Evolutionary conservation across 1,284 basidiomycete species (phyloP).

Genomic region (Crepidotus sp.): DNA sequence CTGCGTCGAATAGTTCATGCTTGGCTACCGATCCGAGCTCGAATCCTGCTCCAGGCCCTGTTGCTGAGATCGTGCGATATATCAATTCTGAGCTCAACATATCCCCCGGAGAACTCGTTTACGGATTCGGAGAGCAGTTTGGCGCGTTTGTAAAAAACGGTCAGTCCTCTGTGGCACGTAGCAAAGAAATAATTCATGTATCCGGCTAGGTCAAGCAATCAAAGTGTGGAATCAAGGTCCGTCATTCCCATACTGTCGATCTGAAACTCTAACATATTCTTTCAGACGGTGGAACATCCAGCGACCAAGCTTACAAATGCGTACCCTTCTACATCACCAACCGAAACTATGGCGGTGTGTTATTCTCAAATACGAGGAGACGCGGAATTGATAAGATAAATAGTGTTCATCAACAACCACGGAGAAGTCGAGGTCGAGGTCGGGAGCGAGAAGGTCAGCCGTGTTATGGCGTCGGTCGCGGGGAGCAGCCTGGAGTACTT

Average conservation of each 20-base stretch:
- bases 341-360: conserved; percentile 46
- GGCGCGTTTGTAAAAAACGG: conserved; percentile 71
- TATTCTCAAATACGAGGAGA: background rate
- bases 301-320: conserved; percentile 69
- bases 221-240: conserved; percentile 57
- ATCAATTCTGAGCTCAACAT: conserved; percentile 61
- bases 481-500: conserved; percentile 60
- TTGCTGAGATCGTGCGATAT: conserved; percentile 45
- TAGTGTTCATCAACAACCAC: conserved; percentile 64
- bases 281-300: conserved; percentile 55
- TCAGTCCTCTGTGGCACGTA: conserved; percentile 19
- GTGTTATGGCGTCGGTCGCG: conserved; percentile 60
- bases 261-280: background rate
- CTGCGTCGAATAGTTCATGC: conserved; percentile 53
- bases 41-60: conserved; percentile 41
- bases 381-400: background rate
- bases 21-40: conserved; percentile 48
- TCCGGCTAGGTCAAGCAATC: conserved; percentile 42
- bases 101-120: conserved; percentile 62
- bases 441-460: conserved; percentile 65
- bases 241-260: background rate
- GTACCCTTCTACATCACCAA: conserved; percentile 67
- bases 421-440: conserved; percentile 74
- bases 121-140: conserved; percentile 68
- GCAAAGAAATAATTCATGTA: background rate